A percentile compares a stretch with the other conserved stretches of the same genome.
phyloP scores from a whole-genome alignment of 2,329 filamentous ascomycete genomes.

The Xylariales sp. region DNA sequence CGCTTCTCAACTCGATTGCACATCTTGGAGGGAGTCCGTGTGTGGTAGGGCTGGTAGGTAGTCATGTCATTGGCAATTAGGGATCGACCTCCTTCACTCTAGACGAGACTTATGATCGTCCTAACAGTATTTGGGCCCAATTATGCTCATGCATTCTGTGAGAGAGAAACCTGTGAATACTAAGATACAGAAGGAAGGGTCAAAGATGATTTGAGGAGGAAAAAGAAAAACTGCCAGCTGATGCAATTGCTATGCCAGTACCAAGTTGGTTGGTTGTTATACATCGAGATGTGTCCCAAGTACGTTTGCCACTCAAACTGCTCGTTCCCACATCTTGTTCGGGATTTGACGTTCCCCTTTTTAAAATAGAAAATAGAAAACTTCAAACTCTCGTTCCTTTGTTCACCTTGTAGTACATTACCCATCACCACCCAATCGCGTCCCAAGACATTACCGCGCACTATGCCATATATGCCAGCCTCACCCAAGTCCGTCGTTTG shows the following conservation, averaged over 20 bases:
- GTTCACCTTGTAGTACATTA: too few species aligned
- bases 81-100: too few species aligned
- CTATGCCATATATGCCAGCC: too few species aligned
- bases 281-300: too few species aligned
- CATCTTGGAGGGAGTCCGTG: too few species aligned
- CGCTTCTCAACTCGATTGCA: too few species aligned
- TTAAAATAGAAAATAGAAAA: too few species aligned
- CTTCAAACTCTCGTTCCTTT: too few species aligned
- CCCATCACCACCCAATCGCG: background rate
- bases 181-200: slow-evolving; percentile 2
- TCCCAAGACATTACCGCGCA: background rate
- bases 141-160: slow-evolving; percentile 6
- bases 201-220: background rate
- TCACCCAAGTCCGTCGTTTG: too few species aligned
- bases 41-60: too few species aligned
- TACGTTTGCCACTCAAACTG: background rate
- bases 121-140: background rate
- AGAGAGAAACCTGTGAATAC: background rate
- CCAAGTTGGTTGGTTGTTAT: too few species aligned
- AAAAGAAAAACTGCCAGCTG: slow-evolving; percentile 2
- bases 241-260: slow-evolving; percentile 9
- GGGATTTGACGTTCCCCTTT: background rate
- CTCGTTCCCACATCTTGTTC: background rate
- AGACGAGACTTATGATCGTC: background rate
- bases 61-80: too few species aligned